Conservation (phyloP, 2,329 filamentous ascomycete genomes). For the Samsoniella hepiali region DNA sequence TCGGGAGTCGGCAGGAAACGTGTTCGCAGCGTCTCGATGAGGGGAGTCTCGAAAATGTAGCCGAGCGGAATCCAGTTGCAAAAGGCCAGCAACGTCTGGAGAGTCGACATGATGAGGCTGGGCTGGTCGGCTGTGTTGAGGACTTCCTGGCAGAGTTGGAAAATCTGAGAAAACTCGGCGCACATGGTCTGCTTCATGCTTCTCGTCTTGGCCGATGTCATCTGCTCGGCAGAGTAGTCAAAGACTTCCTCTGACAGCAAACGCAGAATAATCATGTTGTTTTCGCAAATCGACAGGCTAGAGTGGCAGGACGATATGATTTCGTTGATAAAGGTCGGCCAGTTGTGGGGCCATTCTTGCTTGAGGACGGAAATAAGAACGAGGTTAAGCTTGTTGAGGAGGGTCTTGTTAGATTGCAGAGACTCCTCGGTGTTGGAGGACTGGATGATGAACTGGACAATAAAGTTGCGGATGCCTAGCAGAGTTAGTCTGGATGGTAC, state of each 20-base stretch:
- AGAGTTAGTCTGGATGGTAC: conserved; percentile 19
- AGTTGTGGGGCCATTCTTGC: conserved; percentile 99
- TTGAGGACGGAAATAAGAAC: conserved; percentile 97
- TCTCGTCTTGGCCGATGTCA: conserved; percentile 97
- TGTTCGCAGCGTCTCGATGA: conserved; percentile 91
- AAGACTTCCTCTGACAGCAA: conserved; percentile 97
- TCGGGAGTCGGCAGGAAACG: conserved; percentile 91
- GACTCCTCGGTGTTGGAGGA: conserved; percentile 87
- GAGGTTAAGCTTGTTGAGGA: conserved; percentile 97
- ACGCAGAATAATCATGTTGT: conserved; percentile 98
- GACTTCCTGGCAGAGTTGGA: conserved; percentile 95
- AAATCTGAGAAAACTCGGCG: conserved; percentile 96
- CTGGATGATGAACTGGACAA: conserved; percentile 97
- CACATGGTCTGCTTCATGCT: conserved; percentile 99
- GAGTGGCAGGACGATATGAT: conserved; percentile 96
- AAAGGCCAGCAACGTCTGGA: conserved; percentile 92
- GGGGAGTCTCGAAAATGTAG: conserved; percentile 96
- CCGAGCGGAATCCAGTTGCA: conserved; percentile 98
- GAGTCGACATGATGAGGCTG: conserved; percentile 89
- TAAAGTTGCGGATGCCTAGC: conserved; percentile 94
- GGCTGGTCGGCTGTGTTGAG: conserved; percentile 84
- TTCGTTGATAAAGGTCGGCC: conserved; percentile 99
- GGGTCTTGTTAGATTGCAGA: conserved; percentile 76
- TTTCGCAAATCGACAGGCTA: conserved; percentile 96
- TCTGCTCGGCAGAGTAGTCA: conserved; percentile 96